Evolutionary conservation across 306 rosid genomes (phyloP).

Genomic region (Quercus engelmannii): DNA sequence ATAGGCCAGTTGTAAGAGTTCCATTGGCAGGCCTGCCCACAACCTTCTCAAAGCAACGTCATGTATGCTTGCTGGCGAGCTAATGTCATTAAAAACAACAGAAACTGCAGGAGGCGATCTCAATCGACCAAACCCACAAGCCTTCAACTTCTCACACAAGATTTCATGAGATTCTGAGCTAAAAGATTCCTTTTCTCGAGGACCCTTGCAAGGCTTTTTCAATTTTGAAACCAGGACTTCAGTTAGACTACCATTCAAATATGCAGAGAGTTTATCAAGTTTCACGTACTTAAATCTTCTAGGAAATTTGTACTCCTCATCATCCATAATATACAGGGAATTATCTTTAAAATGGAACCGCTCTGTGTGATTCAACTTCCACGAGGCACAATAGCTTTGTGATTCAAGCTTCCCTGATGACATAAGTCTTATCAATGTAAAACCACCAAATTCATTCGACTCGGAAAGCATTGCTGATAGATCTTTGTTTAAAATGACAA

Average conservation of each 20-base stretch:
- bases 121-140: conserved; percentile 44
- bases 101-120: conserved; percentile 45
- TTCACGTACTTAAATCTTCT: conserved; percentile 37
- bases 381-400: conserved; percentile 57
- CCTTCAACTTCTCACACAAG: conserved; percentile 58
- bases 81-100: conserved; percentile 51
- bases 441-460: conserved; percentile 58
- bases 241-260: conserved; percentile 45
- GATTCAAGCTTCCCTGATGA: conserved; percentile 68
- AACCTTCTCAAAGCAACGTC: conserved; percentile 49
- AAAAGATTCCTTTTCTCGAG: conserved; percentile 17
- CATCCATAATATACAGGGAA: conserved; percentile 27
- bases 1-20: conserved; percentile 50
- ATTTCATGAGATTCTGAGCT: conserved; percentile 40
- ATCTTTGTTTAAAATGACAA: conserved; percentile 45
- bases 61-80: conserved; percentile 46
- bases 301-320: conserved; percentile 43
- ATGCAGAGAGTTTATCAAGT: conserved; percentile 44
- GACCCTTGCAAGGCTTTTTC: conserved; percentile 4
- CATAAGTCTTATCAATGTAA: conserved; percentile 56
- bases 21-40: conserved; percentile 65
- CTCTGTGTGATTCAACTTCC: conserved; percentile 35
- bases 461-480: conserved; percentile 41
- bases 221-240: conserved; percentile 26
- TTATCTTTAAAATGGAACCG: conserved; percentile 29